Percentiles rank a stretch among this genome's conserved stretches.
phyloP scores from a whole-genome alignment of 2,329 filamentous ascomycete genomes.

The Simplicillium sp. region DNA sequence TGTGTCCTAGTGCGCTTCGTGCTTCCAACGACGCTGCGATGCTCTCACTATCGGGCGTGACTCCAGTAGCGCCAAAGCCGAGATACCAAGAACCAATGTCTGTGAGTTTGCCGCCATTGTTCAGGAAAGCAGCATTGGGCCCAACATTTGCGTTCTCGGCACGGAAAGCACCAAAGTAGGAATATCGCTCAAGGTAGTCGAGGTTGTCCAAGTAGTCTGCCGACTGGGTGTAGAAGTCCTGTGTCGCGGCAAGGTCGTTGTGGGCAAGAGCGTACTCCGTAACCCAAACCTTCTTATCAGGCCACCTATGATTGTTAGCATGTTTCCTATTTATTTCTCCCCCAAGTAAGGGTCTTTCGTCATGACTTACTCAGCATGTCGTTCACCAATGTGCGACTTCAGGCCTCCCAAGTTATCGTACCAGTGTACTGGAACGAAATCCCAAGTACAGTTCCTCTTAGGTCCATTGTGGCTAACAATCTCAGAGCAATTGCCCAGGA shows the following conservation, averaged over 20 bases:
- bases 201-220: conserved; percentile 53
- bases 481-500: conserved; percentile 52
- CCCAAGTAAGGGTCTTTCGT: conserved; percentile 6
- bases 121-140: conserved; percentile 61
- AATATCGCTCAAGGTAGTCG: conserved; percentile 54
- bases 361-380: conserved; percentile 21
- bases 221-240: conserved; percentile 59
- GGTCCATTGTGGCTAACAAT: conserved; percentile 35
- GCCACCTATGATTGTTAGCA: conserved; percentile 35
- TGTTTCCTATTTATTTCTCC: conserved; percentile 10
- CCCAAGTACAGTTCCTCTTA: conserved; percentile 46
- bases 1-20: background rate
- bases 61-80: conserved; percentile 40
- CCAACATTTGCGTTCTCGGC: conserved; percentile 64
- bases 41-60: conserved; percentile 21
- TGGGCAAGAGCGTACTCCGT: conserved; percentile 65
- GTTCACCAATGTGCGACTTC: conserved; percentile 54
- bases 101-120: conserved; percentile 57
- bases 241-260: conserved; percentile 44
- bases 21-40: background rate
- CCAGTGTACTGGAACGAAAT: conserved; percentile 58
- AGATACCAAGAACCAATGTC: conserved; percentile 73
- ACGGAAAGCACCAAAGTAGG: conserved; percentile 69
- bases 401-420: conserved; percentile 62
- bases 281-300: conserved; percentile 59